Conservation (phyloP, 805 yeast species). For the Teunomyces cretensis region DNA sequence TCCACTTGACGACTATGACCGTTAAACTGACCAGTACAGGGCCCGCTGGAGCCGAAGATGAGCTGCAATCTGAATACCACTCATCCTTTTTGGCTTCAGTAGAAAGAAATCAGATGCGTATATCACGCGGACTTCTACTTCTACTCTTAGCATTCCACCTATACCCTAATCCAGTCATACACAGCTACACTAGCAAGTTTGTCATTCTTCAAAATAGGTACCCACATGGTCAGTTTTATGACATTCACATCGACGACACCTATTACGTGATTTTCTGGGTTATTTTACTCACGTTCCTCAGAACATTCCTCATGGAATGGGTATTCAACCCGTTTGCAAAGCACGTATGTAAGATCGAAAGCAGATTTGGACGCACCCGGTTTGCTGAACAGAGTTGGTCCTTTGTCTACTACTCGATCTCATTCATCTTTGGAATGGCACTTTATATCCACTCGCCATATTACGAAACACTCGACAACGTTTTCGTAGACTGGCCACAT, state of each 20-base stretch:
- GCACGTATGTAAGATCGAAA: constrained; percentile 39
- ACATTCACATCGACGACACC: constrained; percentile 54
- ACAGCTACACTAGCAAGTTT: constrained; percentile 33
- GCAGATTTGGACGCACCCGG: constrained; percentile 55
- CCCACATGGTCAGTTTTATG: constrained; percentile 35
- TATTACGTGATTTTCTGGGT: constrained; percentile 57
- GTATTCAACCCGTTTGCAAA: constrained; percentile 58
- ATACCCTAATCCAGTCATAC: constrained; percentile 14
- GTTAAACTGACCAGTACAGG: neutral
- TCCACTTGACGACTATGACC: neutral
- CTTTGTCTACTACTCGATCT: constrained; percentile 53
- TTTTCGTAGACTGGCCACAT: constrained; percentile 78
- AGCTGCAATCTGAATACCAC: constrained; percentile 12
- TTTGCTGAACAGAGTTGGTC: constrained; percentile 91
- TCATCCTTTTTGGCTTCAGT: constrained; percentile 25
- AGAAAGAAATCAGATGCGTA: constrained; percentile 37
- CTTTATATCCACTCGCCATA: constrained; percentile 61
- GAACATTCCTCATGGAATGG: constrained; percentile 61
- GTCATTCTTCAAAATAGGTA: constrained; percentile 33
- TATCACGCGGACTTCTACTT: constrained; percentile 29
- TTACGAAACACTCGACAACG: constrained; percentile 52
- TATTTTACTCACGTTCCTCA: constrained; percentile 53
- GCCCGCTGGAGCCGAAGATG: neutral
- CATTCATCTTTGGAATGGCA: constrained; percentile 57
- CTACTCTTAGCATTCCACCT: constrained; percentile 26